Conservation (phyloP, 345 rosid species). For the Dovyalis caffra region DNA sequence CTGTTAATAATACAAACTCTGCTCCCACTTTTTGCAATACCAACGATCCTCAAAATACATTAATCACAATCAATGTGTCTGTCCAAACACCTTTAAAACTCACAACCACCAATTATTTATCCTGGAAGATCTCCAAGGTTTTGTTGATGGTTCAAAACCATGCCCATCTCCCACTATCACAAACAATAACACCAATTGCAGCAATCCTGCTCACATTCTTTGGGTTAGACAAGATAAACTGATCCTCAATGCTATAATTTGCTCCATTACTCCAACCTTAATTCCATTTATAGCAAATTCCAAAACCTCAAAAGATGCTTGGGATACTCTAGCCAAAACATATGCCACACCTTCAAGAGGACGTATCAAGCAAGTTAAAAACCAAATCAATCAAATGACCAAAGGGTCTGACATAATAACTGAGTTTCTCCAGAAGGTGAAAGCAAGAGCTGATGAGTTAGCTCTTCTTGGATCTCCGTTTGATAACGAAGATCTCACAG, state of each 20-base stretch:
- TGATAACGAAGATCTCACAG: background rate
- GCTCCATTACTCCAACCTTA: background rate
- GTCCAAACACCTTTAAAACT: background rate
- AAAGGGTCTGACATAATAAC: constrained; percentile 7
- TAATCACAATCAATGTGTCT: background rate
- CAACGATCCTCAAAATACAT: background rate
- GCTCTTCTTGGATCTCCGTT: background rate
- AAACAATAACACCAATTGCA: fast-evolving
- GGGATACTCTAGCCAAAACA: background rate
- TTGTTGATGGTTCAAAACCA: background rate
- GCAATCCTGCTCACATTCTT: background rate
- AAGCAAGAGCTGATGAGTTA: background rate
- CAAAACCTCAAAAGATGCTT: background rate
- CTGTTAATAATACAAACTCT: too few species aligned
- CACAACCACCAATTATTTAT: background rate
- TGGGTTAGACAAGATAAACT: background rate
- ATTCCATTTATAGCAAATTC: background rate
- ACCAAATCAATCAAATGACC: background rate
- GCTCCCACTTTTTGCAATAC: background rate
- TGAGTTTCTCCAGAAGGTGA: background rate
- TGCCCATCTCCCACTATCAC: background rate
- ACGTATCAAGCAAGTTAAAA: background rate
- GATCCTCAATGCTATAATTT: background rate
- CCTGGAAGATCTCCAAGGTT: background rate
- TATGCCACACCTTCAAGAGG: background rate